Evolutionary conservation across 73 alveolate genomes (phyloP).

Genomic region (Chromera velia): DNA sequence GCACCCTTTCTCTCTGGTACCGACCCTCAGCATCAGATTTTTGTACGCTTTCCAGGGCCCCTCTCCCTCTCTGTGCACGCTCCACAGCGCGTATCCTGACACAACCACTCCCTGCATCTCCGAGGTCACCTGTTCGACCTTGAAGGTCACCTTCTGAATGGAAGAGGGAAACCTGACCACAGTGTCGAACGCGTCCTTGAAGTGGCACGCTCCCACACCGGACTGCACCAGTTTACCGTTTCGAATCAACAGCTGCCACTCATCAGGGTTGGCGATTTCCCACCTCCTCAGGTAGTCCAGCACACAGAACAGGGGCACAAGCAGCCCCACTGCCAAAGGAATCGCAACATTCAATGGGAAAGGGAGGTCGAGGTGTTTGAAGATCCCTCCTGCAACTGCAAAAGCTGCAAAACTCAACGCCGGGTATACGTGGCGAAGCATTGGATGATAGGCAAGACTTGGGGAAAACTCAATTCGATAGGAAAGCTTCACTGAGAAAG

Average conservation of each 20-base stretch:
- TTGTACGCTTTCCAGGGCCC: conserved; percentile 52
- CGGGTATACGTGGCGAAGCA: too few relatives aligned
- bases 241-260: conserved; percentile 20
- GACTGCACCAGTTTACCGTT: conserved; percentile 10
- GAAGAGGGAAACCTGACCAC: conserved; percentile 39
- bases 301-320: too few relatives aligned
- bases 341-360: too few relatives aligned
- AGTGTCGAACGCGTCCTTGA: conserved; percentile 7
- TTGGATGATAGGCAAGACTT: too few relatives aligned
- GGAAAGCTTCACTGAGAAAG: too few relatives aligned
- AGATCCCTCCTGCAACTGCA: too few relatives aligned
- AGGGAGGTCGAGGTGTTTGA: too few relatives aligned
- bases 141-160: conserved; percentile 35
- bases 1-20: too few relatives aligned
- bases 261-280: conserved; percentile 23
- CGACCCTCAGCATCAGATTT: conserved; percentile 24
- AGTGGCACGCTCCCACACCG: neutral
- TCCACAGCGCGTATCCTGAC: conserved; percentile 37
- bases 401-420: too few relatives aligned
- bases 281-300: too few relatives aligned
- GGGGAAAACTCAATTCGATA: too few relatives aligned
- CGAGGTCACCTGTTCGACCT: conserved; percentile 23
- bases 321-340: too few relatives aligned
- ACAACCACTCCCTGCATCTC: conserved; percentile 43
- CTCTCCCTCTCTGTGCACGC: conserved; percentile 43